Evolutionary conservation across 352 stramenopile genomes (phyloP).

Genomic region (Phytophthora kernoviae): DNA sequence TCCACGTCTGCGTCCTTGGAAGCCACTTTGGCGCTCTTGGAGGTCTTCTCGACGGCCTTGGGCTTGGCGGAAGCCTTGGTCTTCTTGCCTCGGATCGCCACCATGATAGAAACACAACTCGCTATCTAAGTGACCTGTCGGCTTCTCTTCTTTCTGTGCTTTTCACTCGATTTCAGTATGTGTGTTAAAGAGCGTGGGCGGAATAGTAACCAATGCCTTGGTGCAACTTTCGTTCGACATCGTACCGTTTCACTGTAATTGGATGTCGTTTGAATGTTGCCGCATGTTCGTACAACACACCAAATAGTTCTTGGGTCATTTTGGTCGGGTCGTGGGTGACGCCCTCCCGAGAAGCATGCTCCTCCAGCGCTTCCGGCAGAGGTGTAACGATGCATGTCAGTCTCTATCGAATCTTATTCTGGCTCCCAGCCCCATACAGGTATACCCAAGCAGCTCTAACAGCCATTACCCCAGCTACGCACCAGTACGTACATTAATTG

Average conservation of each 20-base stretch:
- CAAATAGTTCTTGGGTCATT: too few relatives aligned
- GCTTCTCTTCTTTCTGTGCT: constrained; percentile 4
- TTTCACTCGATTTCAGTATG: constrained; percentile 22
- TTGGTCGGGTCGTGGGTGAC: too few relatives aligned
- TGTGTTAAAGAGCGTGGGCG: neutral
- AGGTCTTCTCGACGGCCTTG: constrained; percentile 53
- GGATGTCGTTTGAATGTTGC: too few relatives aligned
- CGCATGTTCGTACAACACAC: too few relatives aligned
- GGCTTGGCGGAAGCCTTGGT: constrained; percentile 63
- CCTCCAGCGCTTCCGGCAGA: too few relatives aligned
- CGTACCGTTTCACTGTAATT: neutral
- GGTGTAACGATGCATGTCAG: too few relatives aligned
- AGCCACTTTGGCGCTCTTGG: constrained; percentile 27
- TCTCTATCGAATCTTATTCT: too few relatives aligned
- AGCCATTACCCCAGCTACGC: too few relatives aligned
- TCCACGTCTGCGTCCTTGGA: constrained; percentile 28
- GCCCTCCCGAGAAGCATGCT: too few relatives aligned
- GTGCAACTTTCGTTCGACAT: constrained; percentile 29
- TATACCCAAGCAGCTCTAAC: too few relatives aligned
- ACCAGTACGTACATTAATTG: too few relatives aligned
- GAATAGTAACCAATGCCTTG: constrained; percentile 17
- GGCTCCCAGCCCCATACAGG: too few relatives aligned
- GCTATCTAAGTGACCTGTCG: constrained; percentile 1
- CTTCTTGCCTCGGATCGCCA: constrained; percentile 78
- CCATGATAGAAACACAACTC: constrained; percentile 52